Base-by-base conservation (phyloP, 2,329 filamentous ascomycete species). In the Fusarium dimerum region DNA sequence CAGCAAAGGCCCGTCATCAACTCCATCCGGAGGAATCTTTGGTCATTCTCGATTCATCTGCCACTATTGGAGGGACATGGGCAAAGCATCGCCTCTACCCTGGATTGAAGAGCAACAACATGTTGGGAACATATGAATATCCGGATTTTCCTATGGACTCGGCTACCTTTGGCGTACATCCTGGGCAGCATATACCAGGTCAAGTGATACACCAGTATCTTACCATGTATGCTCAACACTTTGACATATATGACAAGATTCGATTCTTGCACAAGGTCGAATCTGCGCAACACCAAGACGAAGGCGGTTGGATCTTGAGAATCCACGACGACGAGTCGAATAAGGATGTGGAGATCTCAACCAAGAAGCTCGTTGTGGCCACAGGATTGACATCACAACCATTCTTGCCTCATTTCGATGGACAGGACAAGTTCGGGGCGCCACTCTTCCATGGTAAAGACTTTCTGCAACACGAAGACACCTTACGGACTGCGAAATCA, bases 91-190 rank as follows among this genome's bases (percentile, higher is more conserved):
- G 87, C 1, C 71, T 90, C 1, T 88, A 92, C 66, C 81, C 84
- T 0, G 84, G 83, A 1, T 77, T 93, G 45, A 88, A 85, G 62
- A 85, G 82, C 48, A 92, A 93, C 70, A 92, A 92, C 63, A 79
- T 90, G 66, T 68, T 86, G 11, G 88, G 88, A 3, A 87, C 83
- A 0, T 90, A 86, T 60, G 87, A 92, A 67, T 91, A 82, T 62
- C 83, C 84, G 0, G 89, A 90, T 61, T 90, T 89, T 54, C 86
- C 87, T 16, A 87, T 92, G 84, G 76, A 79, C 52, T 69, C 73
- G 8, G 77, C 78, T 17, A 76, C 71, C 0, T 86, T 81, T 59
- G 74, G 73, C 1, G 68, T 83, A 26, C 65, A 74, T 42, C 66
- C 70, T 0, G 73, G 73, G 3, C 62, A 80, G 56, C 74, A 80